Conservation (phyloP, 805 yeast genomes). For the Metschnikowia koreensis region DNA sequence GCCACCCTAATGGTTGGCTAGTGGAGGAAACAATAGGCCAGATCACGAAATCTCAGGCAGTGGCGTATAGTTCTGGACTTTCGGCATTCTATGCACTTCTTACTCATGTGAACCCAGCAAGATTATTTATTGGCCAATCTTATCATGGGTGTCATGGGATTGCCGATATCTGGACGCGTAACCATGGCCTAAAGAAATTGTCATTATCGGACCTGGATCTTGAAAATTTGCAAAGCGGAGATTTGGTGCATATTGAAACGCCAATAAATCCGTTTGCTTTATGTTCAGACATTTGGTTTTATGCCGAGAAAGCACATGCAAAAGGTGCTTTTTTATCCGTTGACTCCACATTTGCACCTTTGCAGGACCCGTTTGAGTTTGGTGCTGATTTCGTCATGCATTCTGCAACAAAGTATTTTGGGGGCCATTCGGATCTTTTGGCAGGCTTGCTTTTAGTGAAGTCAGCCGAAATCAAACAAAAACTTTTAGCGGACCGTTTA, state of each 20-base stretch:
- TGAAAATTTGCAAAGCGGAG: constrained; percentile 60
- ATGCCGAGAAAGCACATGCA: constrained; percentile 69
- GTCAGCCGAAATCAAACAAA: constrained; percentile 42
- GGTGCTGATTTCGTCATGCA: constrained; percentile 89
- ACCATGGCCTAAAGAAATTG: constrained; percentile 53
- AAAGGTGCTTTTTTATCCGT: constrained; percentile 71
- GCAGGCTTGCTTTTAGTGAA: constrained; percentile 80
- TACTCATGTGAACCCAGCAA: constrained; percentile 68
- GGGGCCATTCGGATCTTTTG: constrained; percentile 88
- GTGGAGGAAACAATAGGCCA: constrained; percentile 63
- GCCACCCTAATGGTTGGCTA: constrained; percentile 70
- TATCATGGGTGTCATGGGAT: constrained; percentile 85
- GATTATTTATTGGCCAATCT: constrained; percentile 72
- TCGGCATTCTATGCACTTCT: constrained; percentile 78
- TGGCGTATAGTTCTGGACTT: constrained; percentile 74
- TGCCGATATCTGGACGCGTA: constrained; percentile 58
- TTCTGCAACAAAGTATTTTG: constrained; percentile 90
- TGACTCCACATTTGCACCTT: constrained; percentile 91
- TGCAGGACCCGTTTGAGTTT: constrained; percentile 73
- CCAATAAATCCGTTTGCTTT: constrained; percentile 89
- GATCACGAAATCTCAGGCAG: constrained; percentile 61
- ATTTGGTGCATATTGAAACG: constrained; percentile 78
- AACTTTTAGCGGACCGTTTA: constrained; percentile 60
- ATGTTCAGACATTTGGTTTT: constrained; percentile 57
- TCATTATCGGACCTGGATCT: constrained; percentile 28